Conservation (phyloP, 768 basidiomycete genomes). For the Rhodotorula kratochvilovae region DNA sequence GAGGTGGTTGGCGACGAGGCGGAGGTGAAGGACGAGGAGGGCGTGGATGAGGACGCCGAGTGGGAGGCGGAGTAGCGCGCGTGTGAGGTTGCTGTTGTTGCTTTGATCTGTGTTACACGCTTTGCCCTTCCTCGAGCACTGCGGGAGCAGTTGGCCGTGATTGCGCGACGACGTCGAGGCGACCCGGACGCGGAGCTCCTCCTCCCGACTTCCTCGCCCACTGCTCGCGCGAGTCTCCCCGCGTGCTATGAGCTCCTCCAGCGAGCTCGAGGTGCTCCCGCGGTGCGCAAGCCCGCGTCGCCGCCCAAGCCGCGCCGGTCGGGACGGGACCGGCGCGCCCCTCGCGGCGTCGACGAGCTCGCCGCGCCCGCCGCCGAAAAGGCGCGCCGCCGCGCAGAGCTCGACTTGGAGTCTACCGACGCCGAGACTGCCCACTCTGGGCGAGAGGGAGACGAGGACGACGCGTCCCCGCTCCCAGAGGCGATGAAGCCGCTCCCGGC, state of each 20-base stretch:
- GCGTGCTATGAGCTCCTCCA: conserved; percentile 20
- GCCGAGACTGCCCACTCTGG: background rate
- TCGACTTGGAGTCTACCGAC: background rate
- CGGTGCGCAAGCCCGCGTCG: background rate
- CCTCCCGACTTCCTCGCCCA: background rate
- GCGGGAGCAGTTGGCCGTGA: too few relatives aligned
- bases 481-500: too few relatives aligned
- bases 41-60: background rate
- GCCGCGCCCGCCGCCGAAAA: background rate
- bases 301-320: conserved; percentile 45
- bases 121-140: too few relatives aligned
- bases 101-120: too few relatives aligned
- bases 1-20: background rate
- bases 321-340: conserved; percentile 28
- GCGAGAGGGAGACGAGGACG: too few relatives aligned
- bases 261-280: conserved; percentile 55
- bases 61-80: background rate
- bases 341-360: background rate
- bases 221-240: too few relatives aligned
- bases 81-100: too few relatives aligned
- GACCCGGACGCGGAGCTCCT: too few relatives aligned
- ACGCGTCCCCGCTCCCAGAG: too few relatives aligned
- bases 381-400: background rate
- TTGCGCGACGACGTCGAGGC: too few relatives aligned
- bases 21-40: background rate